A percentile compares a stretch with the other conserved stretches of the same genome.
Conservation (phyloP, 768 basidiomycete species). For the Pisolithus sp. region DNA sequence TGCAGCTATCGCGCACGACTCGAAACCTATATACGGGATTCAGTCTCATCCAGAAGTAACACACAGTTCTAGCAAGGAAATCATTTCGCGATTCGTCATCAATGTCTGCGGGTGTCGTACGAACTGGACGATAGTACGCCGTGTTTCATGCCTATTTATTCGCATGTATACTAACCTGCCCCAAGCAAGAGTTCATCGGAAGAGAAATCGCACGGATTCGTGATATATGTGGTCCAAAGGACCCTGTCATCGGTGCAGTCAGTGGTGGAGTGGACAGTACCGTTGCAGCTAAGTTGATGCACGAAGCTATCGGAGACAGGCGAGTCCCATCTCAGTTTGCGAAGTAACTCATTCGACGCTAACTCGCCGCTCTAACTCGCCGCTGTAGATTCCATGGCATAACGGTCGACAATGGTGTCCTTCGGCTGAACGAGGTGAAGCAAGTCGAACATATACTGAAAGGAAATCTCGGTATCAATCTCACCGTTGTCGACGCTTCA, state of each 20-base stretch:
- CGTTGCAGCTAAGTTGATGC: slow-evolving; percentile 98
- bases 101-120: slow-evolving; percentile 75
- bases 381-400: slow-evolving; percentile 87
- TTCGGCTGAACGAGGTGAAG: slow-evolving; percentile 82
- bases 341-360: too few species aligned
- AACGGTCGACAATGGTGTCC: slow-evolving; percentile 98
- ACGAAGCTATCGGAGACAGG: slow-evolving; percentile 98
- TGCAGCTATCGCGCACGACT: slow-evolving; percentile 88
- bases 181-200: slow-evolving; percentile 91
- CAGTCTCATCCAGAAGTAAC: slow-evolving; percentile 99
- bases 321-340: slow-evolving; percentile 25
- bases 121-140: slow-evolving; percentile 89
- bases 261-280: slow-evolving; percentile 97
- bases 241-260: slow-evolving; percentile 96
- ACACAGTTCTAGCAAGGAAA: slow-evolving; percentile 83
- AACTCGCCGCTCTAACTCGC: neutral
- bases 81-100: slow-evolving; percentile 80
- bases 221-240: slow-evolving; percentile 88
- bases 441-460: slow-evolving; percentile 94
- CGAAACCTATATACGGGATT: slow-evolving; percentile 88
- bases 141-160: slow-evolving; percentile 3
- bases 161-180: neutral
- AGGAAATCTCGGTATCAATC: slow-evolving; percentile 89
- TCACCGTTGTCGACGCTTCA: slow-evolving; percentile 94
- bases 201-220: slow-evolving; percentile 93